Evolutionary conservation across 768 basidiomycete genomes (phyloP), one percentile per base, ranked within the genome.

Genomic region (Boletus rubescentipes): DNA sequence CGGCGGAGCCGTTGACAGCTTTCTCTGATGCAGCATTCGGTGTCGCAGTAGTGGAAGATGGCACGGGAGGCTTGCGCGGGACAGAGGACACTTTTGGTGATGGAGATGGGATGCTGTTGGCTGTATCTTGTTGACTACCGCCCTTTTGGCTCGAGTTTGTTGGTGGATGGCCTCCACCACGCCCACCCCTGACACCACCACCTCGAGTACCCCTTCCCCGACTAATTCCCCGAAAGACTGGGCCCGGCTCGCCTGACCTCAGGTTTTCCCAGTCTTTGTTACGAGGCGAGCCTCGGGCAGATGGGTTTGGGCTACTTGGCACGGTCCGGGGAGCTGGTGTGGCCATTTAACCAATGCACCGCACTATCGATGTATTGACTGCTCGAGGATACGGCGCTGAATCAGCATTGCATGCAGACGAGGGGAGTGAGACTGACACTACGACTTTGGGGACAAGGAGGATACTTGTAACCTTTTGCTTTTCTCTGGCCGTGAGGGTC

Each of bases 211-310:
- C 68, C 57, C 75, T 68, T 50, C 65, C 63, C 40, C 68, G 74
- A 58, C 70, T 67, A 30, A 75, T 64, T 41, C 79, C 78, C 60
- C 71, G 76, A 58, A 80, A 80, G 32, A 79, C 73, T 32, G 77
- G 72, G 8, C 76, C 79, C 46, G 76, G 72, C 42, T 82, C 83
- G 45, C 72, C 73, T n/a, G 70, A 61, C 45, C 72, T 67, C 39
- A 51, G 26, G 46, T 9, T 73, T 39, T 63, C 67, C 81, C 82
- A 81, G 55, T 78, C 75, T 49, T 73, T 67, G 32, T 63, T 59
- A 41, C 72, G 70, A 54, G 75, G 67, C 49, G 64, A 60, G 20
- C 58, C 49, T 46, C 61, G 68, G 55, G 64, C 51, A 46, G 73
- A 55, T 43, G 69, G 42, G 52, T 61, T 64, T 54, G 68, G 52